These are phyloP conservation scores for Pelargonium myrrhifolium DNA, from an alignment of 441 rosid genomes.

Conservation along the genomic window DNA sequence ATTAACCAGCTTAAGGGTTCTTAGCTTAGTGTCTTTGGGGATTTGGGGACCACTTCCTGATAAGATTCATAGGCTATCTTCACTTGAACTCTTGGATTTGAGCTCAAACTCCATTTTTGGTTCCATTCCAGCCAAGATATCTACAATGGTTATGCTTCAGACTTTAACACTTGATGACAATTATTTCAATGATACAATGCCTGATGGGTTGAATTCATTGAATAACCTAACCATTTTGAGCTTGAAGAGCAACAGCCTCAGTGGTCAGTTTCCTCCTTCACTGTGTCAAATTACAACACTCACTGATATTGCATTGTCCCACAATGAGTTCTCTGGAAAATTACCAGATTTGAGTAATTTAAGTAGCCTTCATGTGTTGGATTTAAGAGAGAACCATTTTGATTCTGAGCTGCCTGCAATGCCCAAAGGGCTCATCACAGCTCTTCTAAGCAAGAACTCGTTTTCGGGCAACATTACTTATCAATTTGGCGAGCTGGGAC, in stretches of 20 bases:
- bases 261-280: slow-evolving; percentile 67
- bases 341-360: slow-evolving; percentile 74
- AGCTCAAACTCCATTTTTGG: slow-evolving; percentile 82
- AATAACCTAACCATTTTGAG: slow-evolving; percentile 55
- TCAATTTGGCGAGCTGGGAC: slow-evolving; percentile 46
- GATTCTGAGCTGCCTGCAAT: slow-evolving; percentile 64
- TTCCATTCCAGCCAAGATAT: slow-evolving; percentile 55
- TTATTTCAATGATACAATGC: slow-evolving; percentile 64
- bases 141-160: slow-evolving; percentile 68
- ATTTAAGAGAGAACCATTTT: slow-evolving; percentile 71
- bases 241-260: slow-evolving; percentile 60
- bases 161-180: slow-evolving; percentile 57
- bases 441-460: slow-evolving; percentile 68
- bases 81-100: slow-evolving; percentile 76
- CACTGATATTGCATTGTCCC: slow-evolving; percentile 64
- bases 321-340: slow-evolving; percentile 67
- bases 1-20: slow-evolving; percentile 61
- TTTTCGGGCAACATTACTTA: slow-evolving; percentile 64
- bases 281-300: slow-evolving; percentile 46
- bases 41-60: slow-evolving; percentile 83
- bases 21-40: slow-evolving; percentile 78
- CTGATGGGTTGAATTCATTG: slow-evolving; percentile 56
- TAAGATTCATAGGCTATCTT: slow-evolving; percentile 66
- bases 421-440: slow-evolving; percentile 63
- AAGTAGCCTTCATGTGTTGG: slow-evolving; percentile 57